Percentiles rank a stretch among this genome's conserved stretches.
phyloP scores from a whole-genome alignment of 305 asterid genomes.

The Lippia alba region DNA sequence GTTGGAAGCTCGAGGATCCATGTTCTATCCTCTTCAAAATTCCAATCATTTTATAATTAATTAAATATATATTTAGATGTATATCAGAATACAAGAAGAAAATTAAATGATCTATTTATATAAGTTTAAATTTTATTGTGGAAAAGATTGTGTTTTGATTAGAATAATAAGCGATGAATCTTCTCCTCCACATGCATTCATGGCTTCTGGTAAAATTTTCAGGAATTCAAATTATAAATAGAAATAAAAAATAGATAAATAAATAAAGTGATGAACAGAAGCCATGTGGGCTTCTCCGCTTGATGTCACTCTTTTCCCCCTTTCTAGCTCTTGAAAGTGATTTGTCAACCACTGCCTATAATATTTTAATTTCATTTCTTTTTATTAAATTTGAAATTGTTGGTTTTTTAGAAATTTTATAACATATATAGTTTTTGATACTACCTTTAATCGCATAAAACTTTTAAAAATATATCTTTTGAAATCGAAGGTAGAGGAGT shows the following conservation, averaged over 20 bases:
- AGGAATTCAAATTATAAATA: constrained; percentile 9
- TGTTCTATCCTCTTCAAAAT: constrained; percentile 48
- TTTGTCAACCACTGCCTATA: constrained; percentile 59
- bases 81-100: background rate
- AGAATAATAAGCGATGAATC: constrained; percentile 41
- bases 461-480: too few species aligned
- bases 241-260: background rate
- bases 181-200: constrained; percentile 63
- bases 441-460: too few species aligned
- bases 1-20: constrained; percentile 74
- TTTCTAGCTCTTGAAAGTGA: constrained; percentile 59
- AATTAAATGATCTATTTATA: too few species aligned
- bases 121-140: constrained; percentile 17
- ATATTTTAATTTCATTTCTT: background rate
- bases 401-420: too few species aligned
- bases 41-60: background rate
- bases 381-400: background rate
- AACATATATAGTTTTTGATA: too few species aligned
- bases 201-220: constrained; percentile 43
- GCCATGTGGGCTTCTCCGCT: constrained; percentile 75
- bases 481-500: too few species aligned
- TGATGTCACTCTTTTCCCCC: constrained; percentile 55
- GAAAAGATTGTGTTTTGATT: constrained; percentile 19
- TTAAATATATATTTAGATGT: background rate
- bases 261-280: constrained; percentile 32